Evolutionary conservation across 148 eudicot species (phyloP).

Genomic region (Rhododendron simsii): DNA sequence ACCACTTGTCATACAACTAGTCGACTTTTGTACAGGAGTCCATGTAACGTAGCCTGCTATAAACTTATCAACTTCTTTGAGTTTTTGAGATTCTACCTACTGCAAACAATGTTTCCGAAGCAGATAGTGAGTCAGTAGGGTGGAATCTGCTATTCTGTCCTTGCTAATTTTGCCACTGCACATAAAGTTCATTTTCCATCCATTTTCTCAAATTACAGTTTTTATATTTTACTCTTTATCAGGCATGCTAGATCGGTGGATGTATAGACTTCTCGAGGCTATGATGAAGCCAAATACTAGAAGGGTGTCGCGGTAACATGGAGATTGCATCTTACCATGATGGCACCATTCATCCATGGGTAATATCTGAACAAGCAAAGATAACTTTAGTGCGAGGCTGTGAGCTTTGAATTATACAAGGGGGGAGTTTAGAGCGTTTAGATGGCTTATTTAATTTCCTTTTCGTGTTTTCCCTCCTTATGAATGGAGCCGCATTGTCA

Average conservation of each 20-base stretch:
- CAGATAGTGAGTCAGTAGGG: neutral
- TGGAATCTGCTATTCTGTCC: neutral
- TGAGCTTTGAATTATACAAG: neutral
- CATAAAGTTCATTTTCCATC: neutral
- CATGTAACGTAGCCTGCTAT: neutral
- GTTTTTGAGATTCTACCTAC: neutral
- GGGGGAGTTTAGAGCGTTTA: neutral
- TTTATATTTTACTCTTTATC: conserved; percentile 4
- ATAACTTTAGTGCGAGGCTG: neutral
- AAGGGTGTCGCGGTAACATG: conserved; percentile 20
- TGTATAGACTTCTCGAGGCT: conserved; percentile 69
- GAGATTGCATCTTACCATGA: neutral
- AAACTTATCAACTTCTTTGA: neutral
- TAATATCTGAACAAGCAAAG: neutral
- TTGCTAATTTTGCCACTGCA: neutral
- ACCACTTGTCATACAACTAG: neutral
- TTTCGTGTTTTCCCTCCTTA: neutral
- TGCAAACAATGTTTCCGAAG: neutral
- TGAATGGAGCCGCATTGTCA: neutral
- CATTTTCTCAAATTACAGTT: neutral
- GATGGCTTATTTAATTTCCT: neutral
- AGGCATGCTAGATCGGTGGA: conserved; percentile 98
- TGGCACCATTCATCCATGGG: neutral
- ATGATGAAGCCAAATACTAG: conserved; percentile 55
- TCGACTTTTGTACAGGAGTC: neutral